A percentile compares a stretch with the other conserved stretches of the same genome.
phyloP scores from a whole-genome alignment of 2,329 filamentous ascomycete species.

The Epichloe baconii region DNA sequence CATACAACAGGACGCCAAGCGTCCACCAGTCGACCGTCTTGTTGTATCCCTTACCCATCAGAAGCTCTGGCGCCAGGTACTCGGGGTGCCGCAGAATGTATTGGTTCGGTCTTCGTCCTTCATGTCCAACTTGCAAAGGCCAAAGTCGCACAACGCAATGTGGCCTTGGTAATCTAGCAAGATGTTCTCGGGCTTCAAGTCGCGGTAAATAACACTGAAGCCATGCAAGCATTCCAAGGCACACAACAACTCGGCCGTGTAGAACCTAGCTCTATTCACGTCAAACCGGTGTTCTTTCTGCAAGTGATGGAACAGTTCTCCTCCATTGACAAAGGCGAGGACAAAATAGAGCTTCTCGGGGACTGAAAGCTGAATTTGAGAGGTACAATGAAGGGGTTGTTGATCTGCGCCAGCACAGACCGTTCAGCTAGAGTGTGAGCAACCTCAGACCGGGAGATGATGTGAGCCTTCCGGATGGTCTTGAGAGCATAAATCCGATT shows the following conservation, averaged over 20 bases:
- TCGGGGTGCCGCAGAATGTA: conserved; percentile 96
- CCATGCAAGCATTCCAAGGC: conserved; percentile 93
- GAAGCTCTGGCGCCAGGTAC: conserved; percentile 86
- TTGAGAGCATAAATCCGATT: conserved; percentile 96
- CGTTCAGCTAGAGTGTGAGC: conserved; percentile 92
- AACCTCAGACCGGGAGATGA: conserved; percentile 96
- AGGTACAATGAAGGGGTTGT: conserved; percentile 98
- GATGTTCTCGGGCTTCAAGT: conserved; percentile 77
- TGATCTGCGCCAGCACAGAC: conserved; percentile 97
- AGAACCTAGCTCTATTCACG: conserved; percentile 92
- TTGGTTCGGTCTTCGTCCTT: conserved; percentile 98
- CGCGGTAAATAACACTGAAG: conserved; percentile 92
- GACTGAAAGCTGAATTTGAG: conserved; percentile 99
- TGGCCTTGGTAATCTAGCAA: conserved; percentile 95
- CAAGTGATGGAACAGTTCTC: conserved; percentile 93
- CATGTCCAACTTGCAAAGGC: conserved; percentile 97
- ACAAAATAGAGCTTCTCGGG: conserved; percentile 95
- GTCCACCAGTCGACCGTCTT: conserved; percentile 99
- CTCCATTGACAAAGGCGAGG: conserved; percentile 92
- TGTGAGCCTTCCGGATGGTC: conserved; percentile 98
- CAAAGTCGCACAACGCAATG: conserved; percentile 95
- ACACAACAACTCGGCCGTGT: conserved; percentile 90
- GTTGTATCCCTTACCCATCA: conserved; percentile 90
- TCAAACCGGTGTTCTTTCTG: conserved; percentile 97
- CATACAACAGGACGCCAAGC: conserved; percentile 86